These are phyloP conservation scores for Tolypocladium album DNA, from an alignment of 2,329 filamentous ascomycete species.

Conservation along the genomic window DNA sequence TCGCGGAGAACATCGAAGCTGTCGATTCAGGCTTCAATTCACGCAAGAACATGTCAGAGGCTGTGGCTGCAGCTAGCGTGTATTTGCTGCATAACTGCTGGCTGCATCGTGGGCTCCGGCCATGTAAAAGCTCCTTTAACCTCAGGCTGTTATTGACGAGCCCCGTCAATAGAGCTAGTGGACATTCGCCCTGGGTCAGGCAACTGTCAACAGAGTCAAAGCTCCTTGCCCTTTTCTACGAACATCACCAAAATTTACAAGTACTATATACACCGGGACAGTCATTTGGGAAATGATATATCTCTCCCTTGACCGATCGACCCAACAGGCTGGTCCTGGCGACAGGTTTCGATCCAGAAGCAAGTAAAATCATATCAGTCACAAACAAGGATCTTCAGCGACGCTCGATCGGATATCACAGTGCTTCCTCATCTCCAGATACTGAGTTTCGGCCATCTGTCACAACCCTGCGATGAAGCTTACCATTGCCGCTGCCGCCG, in stretches of 20 bases:
- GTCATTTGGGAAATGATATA: not conserved
- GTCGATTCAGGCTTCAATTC: not conserved
- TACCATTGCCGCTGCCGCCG: constrained; percentile 10
- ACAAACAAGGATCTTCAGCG: no score
- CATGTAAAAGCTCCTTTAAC: not conserved
- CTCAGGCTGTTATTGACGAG: not conserved
- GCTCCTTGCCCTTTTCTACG: not conserved
- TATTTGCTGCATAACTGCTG: no score
- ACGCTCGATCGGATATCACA: not conserved
- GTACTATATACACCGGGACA: not conserved
- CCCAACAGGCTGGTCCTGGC: not conserved
- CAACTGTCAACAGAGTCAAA: not conserved
- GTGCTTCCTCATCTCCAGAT: not conserved
- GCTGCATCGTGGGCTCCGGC: not conserved
- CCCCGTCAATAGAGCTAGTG: not conserved
- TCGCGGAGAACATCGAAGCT: not conserved
- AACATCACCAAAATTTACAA: not conserved
- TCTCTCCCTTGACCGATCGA: not conserved
- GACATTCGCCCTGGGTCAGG: not conserved
- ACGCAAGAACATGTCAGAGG: not conserved
- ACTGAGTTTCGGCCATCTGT: not conserved
- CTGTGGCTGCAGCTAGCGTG: not conserved
- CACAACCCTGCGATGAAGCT: constrained; percentile 14
- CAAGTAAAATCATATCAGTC: not conserved
- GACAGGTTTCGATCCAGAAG: not conserved